Conservation (phyloP, 2,329 filamentous ascomycete genomes). For the Trichoderma guizhouense region DNA sequence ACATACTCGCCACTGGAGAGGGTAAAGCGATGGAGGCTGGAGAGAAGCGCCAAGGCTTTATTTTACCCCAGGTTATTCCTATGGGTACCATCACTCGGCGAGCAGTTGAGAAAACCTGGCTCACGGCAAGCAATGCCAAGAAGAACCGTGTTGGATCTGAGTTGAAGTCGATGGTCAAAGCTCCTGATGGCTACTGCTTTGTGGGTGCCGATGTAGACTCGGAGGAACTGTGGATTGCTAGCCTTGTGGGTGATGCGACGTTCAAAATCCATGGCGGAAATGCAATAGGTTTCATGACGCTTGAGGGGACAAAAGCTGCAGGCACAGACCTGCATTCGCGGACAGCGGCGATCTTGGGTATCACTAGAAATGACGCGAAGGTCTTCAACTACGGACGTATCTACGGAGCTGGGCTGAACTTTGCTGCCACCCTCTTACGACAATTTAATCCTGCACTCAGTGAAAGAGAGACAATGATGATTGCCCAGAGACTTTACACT, state of each 20-base stretch:
- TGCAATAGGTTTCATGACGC: conserved; percentile 97
- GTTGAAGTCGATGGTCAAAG: conserved; percentile 92
- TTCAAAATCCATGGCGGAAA: conserved; percentile 96
- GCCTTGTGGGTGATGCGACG: conserved; percentile 86
- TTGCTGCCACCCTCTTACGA: conserved; percentile 81
- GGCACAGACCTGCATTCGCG: conserved; percentile 94
- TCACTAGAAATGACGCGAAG: conserved; percentile 92
- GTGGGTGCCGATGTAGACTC: conserved; percentile 98
- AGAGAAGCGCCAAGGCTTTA: conserved; percentile 60
- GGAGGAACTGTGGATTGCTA: conserved; percentile 97
- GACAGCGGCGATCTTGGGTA: conserved; percentile 86
- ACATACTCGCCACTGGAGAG: conserved; percentile 36
- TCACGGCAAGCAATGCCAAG: conserved; percentile 97
- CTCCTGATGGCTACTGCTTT: conserved; percentile 85
- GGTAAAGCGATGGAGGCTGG: conserved; percentile 18
- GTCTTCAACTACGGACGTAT: conserved; percentile 99
- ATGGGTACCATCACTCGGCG: conserved; percentile 97
- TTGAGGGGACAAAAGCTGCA: conserved; percentile 91
- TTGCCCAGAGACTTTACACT: conserved; percentile 76
- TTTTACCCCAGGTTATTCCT: conserved; percentile 90
- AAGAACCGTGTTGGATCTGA: conserved; percentile 94
- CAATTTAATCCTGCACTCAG: conserved; percentile 88
- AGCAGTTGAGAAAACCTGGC: conserved; percentile 96
- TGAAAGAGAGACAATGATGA: conserved; percentile 72
- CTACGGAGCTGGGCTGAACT: conserved; percentile 94